Evolutionary conservation across 768 basidiomycete genomes (phyloP).

Genomic region (Trametes cinnabarina): DNA sequence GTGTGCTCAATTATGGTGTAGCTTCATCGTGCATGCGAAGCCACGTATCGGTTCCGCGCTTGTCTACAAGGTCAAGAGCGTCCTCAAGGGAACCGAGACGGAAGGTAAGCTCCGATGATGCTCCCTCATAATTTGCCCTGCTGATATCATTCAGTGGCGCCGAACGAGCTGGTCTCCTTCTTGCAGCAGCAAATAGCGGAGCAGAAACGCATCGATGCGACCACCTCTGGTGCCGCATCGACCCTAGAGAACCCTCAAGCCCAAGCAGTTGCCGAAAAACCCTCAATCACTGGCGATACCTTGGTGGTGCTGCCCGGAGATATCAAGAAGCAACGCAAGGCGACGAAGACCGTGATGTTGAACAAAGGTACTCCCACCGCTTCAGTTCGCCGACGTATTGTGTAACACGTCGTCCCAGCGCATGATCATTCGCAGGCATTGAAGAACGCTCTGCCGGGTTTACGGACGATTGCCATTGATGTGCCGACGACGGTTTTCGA

Average conservation of each 20-base stretch:
- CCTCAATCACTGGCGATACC: conserved; percentile 41
- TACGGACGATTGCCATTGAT: conserved; percentile 74
- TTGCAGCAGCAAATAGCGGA: conserved; percentile 76
- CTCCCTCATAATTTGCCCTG: not conserved
- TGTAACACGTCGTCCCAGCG: conserved; percentile 38
- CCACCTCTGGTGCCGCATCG: conserved; percentile 55
- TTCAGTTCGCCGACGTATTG: not conserved
- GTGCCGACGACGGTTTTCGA: conserved; percentile 62
- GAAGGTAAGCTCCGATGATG: conserved; percentile 48
- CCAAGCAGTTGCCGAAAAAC: conserved; percentile 35
- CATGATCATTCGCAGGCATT: conserved; percentile 60
- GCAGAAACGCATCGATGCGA: conserved; percentile 70
- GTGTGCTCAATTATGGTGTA: conserved; percentile 18
- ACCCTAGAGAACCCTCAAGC: conserved; percentile 40
- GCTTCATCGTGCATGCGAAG: conserved; percentile 51
- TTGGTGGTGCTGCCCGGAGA: conserved; percentile 69
- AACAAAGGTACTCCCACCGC: conserved; percentile 55
- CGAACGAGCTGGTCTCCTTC: conserved; percentile 71
- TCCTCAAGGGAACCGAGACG: conserved; percentile 72
- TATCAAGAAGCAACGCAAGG: conserved; percentile 71
- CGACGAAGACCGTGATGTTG: conserved; percentile 63
- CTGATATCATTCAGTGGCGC: conserved; percentile 41
- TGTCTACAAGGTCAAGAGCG: conserved; percentile 81
- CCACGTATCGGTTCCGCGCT: conserved; percentile 54
- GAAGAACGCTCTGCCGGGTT: conserved; percentile 52